Conservation (phyloP, 2,329 filamentous ascomycete genomes). For the Tympanopsis confertula region DNA sequence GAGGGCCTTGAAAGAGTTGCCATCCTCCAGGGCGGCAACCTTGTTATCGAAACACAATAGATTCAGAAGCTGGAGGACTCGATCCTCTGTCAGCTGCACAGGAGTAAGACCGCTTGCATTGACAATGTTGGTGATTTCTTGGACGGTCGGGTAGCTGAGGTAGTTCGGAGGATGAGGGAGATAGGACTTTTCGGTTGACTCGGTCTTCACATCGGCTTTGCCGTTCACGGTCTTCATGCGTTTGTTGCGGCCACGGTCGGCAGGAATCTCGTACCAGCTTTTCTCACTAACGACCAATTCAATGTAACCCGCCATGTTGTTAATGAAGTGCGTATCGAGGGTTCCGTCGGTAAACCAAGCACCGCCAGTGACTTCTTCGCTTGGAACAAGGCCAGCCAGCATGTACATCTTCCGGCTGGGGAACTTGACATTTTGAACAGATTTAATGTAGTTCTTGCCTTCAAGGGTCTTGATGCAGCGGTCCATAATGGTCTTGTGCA, state of each 20-base stretch:
- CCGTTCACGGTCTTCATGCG: conserved; percentile 21
- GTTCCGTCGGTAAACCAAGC: conserved; percentile 54
- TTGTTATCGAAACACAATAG: conserved; percentile 52
- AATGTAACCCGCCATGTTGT: conserved; percentile 38
- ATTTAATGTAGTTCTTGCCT: conserved; percentile 45
- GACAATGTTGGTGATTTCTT: conserved; percentile 38
- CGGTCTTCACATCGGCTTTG: conserved; percentile 18
- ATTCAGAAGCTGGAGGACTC: conserved; percentile 45
- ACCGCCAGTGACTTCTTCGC: conserved; percentile 53
- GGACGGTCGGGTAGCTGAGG: conserved; percentile 40
- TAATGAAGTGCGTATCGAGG: conserved; percentile 48
- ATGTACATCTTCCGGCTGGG: conserved; percentile 54
- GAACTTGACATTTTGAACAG: conserved; percentile 48
- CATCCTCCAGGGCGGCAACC: conserved; percentile 35
- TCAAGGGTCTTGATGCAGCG: conserved; percentile 48
- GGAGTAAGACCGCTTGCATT: conserved; percentile 38
- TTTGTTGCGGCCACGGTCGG: conserved; percentile 23
- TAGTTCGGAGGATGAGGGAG: conserved; percentile 33
- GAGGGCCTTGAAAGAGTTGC: conserved; percentile 33
- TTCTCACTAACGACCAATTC: conserved; percentile 38
- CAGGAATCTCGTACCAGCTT: conserved; percentile 38
- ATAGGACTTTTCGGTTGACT: conserved; percentile 18
- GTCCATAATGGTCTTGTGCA: conserved; percentile 42
- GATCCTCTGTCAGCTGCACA: conserved; percentile 34
- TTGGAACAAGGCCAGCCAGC: conserved; percentile 42